Percentiles rank a stretch among this genome's conserved stretches.
Conservation (phyloP, 2,329 filamentous ascomycete genomes). For the Hymenoscyphus scutula region DNA sequence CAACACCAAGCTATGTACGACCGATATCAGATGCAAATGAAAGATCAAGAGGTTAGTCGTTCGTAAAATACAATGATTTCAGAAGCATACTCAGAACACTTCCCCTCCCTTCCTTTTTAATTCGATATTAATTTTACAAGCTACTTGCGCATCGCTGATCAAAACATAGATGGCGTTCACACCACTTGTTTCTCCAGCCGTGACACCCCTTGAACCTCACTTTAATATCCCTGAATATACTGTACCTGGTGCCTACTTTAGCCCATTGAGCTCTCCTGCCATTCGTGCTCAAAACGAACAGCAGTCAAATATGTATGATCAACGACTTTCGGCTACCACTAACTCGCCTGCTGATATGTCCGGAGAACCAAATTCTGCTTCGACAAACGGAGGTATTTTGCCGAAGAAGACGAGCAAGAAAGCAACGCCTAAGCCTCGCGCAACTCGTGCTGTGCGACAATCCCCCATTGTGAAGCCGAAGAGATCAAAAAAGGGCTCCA, state of each 20-base stretch:
- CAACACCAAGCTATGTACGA: conserved; percentile 65
- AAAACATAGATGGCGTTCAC: conserved; percentile 68
- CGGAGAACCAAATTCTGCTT: conserved; percentile 30
- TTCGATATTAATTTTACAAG: not conserved
- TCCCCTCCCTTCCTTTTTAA: not conserved
- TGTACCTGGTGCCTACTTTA: conserved; percentile 73
- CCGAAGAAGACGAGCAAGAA: conserved; percentile 28
- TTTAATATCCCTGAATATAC: conserved; percentile 54
- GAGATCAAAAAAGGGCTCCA: conserved; percentile 45
- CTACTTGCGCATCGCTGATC: conserved; percentile 4
- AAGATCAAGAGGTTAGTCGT: conserved; percentile 62
- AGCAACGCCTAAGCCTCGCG: conserved; percentile 26
- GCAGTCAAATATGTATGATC: conserved; percentile 38
- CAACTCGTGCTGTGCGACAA: conserved; percentile 36
- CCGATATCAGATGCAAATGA: conserved; percentile 55
- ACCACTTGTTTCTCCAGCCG: conserved; percentile 78
- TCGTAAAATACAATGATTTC: not conserved
- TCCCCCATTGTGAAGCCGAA: conserved; percentile 41
- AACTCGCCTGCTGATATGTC: conserved; percentile 36
- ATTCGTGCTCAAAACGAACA: conserved; percentile 68
- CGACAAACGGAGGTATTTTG: conserved; percentile 24
- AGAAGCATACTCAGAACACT: conserved; percentile 11
- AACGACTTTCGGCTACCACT: conserved; percentile 39
- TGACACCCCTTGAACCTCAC: conserved; percentile 73
- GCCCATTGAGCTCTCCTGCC: conserved; percentile 77